Conservation (phyloP, 139 green algal genomes). For the Trebouxia sp. region DNA sequence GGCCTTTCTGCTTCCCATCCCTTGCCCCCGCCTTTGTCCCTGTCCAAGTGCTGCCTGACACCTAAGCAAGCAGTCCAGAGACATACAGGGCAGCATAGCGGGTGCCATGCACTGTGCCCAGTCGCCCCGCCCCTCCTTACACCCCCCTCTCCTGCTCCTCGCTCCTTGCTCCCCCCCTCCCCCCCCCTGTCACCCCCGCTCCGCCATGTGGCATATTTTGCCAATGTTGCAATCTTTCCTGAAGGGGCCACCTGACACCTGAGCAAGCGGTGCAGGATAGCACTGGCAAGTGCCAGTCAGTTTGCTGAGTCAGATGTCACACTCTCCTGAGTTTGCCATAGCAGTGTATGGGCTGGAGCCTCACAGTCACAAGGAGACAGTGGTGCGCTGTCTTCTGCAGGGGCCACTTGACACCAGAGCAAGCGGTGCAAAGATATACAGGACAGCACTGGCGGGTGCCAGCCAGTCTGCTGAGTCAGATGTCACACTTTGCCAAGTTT, state of each 20-base stretch:
- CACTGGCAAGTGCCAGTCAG: neutral
- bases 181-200: no score
- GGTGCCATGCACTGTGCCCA: no score
- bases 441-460: conserved; percentile 31
- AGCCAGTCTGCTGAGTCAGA: conserved; percentile 17
- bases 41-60: no score
- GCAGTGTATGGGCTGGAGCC: conserved; percentile 32
- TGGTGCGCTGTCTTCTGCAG: conserved; percentile 15
- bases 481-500: conserved; percentile 27
- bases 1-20: no score
- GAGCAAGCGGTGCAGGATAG: neutral
- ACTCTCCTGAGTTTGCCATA: conserved; percentile 23
- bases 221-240: neutral
- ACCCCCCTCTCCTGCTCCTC: no score
- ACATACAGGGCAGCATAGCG: no score
- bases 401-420: conserved; percentile 11
- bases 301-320: conserved; percentile 25
- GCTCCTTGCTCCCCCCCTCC: no score
- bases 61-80: no score
- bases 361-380: conserved; percentile 23
- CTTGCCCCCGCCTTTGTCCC: no score
- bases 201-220: neutral
- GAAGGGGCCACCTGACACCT: neutral
- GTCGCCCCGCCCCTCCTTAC: no score
- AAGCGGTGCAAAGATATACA: conserved; percentile 34